phyloP scores from a whole-genome alignment of 2,329 filamentous ascomycete genomes.

The Trichophyton equinum region DNA sequence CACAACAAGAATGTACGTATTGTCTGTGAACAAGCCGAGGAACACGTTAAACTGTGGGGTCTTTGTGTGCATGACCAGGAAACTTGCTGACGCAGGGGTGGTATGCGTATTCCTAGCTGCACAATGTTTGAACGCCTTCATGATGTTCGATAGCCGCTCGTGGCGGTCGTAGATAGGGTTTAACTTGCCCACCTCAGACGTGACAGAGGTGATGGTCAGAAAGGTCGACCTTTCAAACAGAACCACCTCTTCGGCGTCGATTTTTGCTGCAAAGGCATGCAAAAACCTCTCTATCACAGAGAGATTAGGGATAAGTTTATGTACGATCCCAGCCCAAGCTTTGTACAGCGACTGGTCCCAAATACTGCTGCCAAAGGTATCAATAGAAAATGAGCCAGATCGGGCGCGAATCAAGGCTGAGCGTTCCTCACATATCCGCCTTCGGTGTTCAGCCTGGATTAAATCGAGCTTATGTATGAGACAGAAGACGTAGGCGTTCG shows the following conservation, averaged over 20 bases:
- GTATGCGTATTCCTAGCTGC: conserved; percentile 35
- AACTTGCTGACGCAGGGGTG: conserved; percentile 31
- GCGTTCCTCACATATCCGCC: conserved; percentile 73
- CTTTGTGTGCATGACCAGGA: conserved; percentile 38
- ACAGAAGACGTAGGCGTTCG: conserved; percentile 73
- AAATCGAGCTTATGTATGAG: conserved; percentile 99
- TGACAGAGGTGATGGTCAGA: conserved; percentile 87
- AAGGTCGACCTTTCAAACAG: conserved; percentile 94
- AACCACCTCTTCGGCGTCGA: conserved; percentile 86
- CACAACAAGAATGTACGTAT: conserved; percentile 89
- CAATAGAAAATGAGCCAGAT: conserved; percentile 60
- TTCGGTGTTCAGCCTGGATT: conserved; percentile 65
- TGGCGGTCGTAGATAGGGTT: conserved; percentile 91
- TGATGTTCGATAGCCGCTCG: conserved; percentile 89
- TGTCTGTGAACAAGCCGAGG: conserved; percentile 89
- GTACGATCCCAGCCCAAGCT: conserved; percentile 95
- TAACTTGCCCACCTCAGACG: conserved; percentile 55
- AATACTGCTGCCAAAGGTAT: conserved; percentile 88
- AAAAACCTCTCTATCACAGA: conserved; percentile 78
- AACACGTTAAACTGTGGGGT: conserved; percentile 73
- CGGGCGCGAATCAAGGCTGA: conserved; percentile 64
- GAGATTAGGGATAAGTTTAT: conserved; percentile 92
- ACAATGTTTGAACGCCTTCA: conserved; percentile 94
- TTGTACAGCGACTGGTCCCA: conserved; percentile 99
- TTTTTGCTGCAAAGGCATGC: conserved; percentile 65